Evolutionary conservation across 1,284 basidiomycete species (phyloP).

Genomic region (Apiotrichum gracile): DNA sequence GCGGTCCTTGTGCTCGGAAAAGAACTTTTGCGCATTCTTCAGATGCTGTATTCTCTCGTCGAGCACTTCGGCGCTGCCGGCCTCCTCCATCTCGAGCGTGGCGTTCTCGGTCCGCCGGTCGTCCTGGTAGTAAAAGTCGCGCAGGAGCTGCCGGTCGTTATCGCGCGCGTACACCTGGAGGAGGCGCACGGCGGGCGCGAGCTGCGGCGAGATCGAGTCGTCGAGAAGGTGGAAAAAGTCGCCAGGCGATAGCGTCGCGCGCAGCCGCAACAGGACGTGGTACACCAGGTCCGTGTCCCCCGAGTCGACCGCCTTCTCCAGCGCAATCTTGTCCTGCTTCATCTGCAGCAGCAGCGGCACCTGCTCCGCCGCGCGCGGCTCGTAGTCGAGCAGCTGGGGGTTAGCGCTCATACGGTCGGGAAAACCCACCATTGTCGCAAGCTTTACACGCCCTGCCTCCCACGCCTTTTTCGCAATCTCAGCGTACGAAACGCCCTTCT

Average conservation of each 20-base stretch:
- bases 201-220: slow-evolving; percentile 63
- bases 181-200: slow-evolving; percentile 67
- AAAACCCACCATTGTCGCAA: slow-evolving; percentile 74
- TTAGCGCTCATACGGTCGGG: not conserved
- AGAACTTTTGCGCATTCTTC: slow-evolving; percentile 81
- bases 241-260: slow-evolving; percentile 75
- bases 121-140: slow-evolving; percentile 97
- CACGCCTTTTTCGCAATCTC: slow-evolving; percentile 92
- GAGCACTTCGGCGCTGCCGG: slow-evolving; percentile 60
- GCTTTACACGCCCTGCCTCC: slow-evolving; percentile 74
- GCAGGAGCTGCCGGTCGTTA: slow-evolving; percentile 81
- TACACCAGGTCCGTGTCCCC: slow-evolving; percentile 95
- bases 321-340: slow-evolving; percentile 86
- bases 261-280: slow-evolving; percentile 78
- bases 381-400: slow-evolving; percentile 78
- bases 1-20: slow-evolving; percentile 87
- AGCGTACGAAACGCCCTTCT: slow-evolving; percentile 70
- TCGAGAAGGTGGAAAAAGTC: slow-evolving; percentile 93
- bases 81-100: slow-evolving; percentile 75
- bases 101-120: slow-evolving; percentile 90
- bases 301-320: slow-evolving; percentile 86
- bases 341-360: slow-evolving; percentile 87
- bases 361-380: slow-evolving; percentile 82
- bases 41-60: slow-evolving; percentile 64
- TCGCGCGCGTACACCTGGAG: slow-evolving; percentile 84